phyloP scores from a whole-genome alignment of 495 filamentous ascomycete genomes.

The Penicillium malachiteum region DNA sequence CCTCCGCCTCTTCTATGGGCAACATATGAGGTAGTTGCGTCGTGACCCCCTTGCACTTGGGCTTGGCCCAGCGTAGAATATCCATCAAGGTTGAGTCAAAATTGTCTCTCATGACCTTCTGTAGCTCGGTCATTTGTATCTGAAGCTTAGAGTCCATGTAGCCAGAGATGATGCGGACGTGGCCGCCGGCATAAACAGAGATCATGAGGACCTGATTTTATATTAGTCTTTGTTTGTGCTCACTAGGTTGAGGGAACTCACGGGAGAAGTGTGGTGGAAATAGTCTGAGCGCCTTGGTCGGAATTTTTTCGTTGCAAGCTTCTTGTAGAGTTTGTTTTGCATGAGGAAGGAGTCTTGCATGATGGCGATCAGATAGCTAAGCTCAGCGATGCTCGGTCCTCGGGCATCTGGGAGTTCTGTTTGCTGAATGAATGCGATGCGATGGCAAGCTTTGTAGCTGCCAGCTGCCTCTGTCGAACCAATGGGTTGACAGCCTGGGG shows the following conservation, averaged over 20 bases:
- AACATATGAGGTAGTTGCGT: too few relatives aligned
- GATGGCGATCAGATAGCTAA: too few relatives aligned
- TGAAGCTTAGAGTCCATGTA: slow-evolving; percentile 1
- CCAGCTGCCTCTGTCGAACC: too few relatives aligned
- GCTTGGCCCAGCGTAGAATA: neutral
- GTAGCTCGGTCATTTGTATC: neutral
- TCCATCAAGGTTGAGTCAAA: neutral
- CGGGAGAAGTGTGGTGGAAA: neutral
- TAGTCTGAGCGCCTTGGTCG: neutral
- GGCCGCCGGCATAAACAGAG: neutral
- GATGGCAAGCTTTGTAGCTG: too few relatives aligned
- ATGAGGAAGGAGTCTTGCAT: too few relatives aligned
- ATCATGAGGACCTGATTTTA: slow-evolving; percentile 1
- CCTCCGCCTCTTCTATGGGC: neutral
- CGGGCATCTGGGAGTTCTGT: too few relatives aligned
- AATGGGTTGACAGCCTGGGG: too few relatives aligned
- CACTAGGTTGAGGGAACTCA: neutral
- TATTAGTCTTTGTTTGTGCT: neutral
- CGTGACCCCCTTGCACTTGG: neutral
- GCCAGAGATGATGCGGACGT: slow-evolving; percentile 3
- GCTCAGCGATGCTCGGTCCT: too few relatives aligned
- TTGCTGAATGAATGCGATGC: too few relatives aligned
- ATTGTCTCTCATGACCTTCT: too few relatives aligned
- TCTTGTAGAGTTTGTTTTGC: too few relatives aligned
- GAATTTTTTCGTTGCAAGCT: too few relatives aligned